Base-by-base conservation (phyloP, 2,329 filamentous ascomycete species). In the Nigrospora sphaerica region DNA sequence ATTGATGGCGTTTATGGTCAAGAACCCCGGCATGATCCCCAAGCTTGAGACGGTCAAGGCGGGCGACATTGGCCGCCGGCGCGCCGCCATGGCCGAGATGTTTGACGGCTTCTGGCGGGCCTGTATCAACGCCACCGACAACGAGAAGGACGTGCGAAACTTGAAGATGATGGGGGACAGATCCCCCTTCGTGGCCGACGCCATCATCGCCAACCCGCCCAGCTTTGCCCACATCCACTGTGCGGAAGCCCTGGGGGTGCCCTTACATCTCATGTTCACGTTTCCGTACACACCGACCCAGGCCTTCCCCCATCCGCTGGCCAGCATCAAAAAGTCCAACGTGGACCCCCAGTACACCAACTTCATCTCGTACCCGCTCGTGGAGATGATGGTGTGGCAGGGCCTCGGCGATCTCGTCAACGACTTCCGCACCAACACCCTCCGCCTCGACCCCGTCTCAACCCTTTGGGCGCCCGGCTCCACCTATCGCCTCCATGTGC, bases 321-420 rank as follows among this genome's bases (percentile, higher is more conserved):
- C 86, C 11, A 88, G 81, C 57, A 84, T 92, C 62, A 86, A 84
- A 57, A 77, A 76, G 49, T 81, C 77, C 14, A 88, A 88, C 52
- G 78, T 88, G 10, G 85, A 90, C 55, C 73, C 78, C 1, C 80
- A 79, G 17, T 87, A 88, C 58, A 81, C 83, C 12, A 93, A 92
- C 62, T 89, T 88, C 59, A 88, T 92, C 61, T 85, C 80, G 2
- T 93, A 91, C 59, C 82, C 85, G 0, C 66, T 92, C 33, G 85
- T 92, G 1, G 87, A 92, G 60, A 85, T 88, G 79, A 88, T 92
- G 77, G 86, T 89, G 1, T 95, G 90, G 90, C 89, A 95, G 63
- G 91, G 90, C 0, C 72, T 92, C 1, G 87, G 87, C 3, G 87
- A 91, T 60, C 67, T 92, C 28, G 78, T 92, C 52, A 92, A 92